Evolutionary conservation across 345 rosid species (phyloP), one percentile per base, ranked within the genome.

Genomic region (Microthlaspi erraticum): DNA sequence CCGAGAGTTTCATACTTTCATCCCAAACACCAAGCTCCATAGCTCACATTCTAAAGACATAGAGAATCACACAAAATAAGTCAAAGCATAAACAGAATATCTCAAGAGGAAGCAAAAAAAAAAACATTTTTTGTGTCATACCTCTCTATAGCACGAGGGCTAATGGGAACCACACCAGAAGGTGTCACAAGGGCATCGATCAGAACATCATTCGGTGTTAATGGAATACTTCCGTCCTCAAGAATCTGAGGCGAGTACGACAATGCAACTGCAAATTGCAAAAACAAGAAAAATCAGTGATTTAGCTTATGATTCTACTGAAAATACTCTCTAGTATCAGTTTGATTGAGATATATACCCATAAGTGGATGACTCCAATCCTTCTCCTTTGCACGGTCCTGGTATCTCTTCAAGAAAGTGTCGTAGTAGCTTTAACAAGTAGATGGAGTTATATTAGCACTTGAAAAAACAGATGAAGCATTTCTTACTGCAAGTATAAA

Each of bases 141-240:
- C 96, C 91, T 86, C 66, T 85, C 88, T 6, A 76, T 64, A 54
- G 97, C 93, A 70, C 80, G 77, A n/a, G 72, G 75, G 77, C 70
- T 81, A 48, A 86, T 83, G 45, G 84, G 89, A 77, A 82, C 75
- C 42, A 85, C 80, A n/a, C 96, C 93, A 49, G 90, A 77, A 26
- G 95, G 87, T 73, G 95, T 71, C 60, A 89, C 87, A 41, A 94
- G 83, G 66, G 95, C 96, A 73, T 89, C 96, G 39, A 91, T 82
- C 31, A 76, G 75, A 26, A 86, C 76, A 76, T 94, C 97, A 38
- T 76, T 66, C 10, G 81, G 64, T 64, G 97, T 86, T 34, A 85
- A 52, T 17, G 97, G 85, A 73, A 94, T 78, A 60, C 70, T 64
- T 76, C 78, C 92, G 13, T 86, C 89, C 67, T 94, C 93, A 74